Evolutionary conservation across 2,329 filamentous ascomycete species (phyloP).

Genomic region (Sporothrix pallida): DNA sequence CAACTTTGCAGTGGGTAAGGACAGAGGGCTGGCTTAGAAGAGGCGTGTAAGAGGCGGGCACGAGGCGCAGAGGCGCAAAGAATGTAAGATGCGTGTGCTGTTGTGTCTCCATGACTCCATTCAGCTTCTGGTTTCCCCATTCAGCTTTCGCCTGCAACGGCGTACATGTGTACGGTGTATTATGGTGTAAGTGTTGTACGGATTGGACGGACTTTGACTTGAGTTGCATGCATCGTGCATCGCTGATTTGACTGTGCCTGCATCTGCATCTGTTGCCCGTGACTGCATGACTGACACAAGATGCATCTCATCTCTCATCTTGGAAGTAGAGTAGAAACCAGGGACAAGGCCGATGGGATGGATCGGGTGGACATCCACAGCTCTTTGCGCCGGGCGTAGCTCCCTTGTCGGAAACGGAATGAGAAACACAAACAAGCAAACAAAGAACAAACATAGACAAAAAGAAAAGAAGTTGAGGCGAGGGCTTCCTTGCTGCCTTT

Average conservation of each 20-base stretch:
- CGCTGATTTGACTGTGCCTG: too few relatives aligned
- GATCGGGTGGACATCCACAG: background rate
- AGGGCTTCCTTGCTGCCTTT: background rate
- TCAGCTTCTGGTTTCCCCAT: background rate
- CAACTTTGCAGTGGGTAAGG: background rate
- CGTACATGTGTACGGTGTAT: background rate
- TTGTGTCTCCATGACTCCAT: background rate
- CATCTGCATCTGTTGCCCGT: background rate
- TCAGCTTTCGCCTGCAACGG: constrained; percentile 15
- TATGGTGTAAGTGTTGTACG: background rate
- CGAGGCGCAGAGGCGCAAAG: background rate
- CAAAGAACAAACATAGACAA: background rate
- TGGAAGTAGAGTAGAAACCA: too few relatives aligned
- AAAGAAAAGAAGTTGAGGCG: background rate
- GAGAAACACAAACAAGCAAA: background rate
- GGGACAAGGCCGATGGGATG: background rate
- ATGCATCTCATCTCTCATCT: background rate
- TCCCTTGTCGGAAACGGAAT: background rate
- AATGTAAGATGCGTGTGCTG: background rate
- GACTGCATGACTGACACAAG: background rate
- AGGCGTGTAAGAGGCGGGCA: background rate
- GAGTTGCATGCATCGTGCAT: too few relatives aligned
- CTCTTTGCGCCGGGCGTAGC: constrained; percentile 1
- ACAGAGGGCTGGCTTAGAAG: background rate
- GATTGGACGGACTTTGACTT: too few relatives aligned